A percentile compares a stretch with the other conserved stretches of the same genome.
phyloP scores from a whole-genome alignment of 164 flowering plant species.

The Vitis cinerea region DNA sequence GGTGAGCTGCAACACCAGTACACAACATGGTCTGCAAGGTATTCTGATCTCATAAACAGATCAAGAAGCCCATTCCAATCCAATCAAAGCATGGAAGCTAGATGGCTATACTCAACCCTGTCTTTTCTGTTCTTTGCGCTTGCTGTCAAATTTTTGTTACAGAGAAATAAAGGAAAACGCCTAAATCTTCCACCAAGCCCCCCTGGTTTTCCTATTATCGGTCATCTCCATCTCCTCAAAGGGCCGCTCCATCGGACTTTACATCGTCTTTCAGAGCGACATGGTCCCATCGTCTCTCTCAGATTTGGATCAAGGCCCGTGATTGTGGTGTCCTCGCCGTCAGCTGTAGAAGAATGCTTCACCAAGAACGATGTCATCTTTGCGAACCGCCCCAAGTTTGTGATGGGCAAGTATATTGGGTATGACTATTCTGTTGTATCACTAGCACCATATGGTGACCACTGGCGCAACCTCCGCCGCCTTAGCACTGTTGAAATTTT shows the following conservation, averaged over 20 bases:
- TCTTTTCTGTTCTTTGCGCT: not conserved
- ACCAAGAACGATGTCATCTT: constrained; percentile 9
- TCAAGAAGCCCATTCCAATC: too few relatives aligned
- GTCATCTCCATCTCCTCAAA: not conserved
- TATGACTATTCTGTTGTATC: not conserved
- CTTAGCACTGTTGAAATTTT: constrained; percentile 2
- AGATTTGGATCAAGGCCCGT: not conserved
- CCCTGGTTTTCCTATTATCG: not conserved
- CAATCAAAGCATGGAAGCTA: too few relatives aligned
- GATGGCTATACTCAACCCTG: too few relatives aligned
- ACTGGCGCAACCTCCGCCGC: constrained; percentile 16
- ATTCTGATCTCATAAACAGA: too few relatives aligned
- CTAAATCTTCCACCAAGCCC: constrained; percentile 3
- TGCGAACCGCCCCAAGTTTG: constrained; percentile 6
- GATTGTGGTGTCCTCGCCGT: not conserved
- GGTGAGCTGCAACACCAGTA: too few relatives aligned
- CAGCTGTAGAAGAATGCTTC: constrained; percentile 13
- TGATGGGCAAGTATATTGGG: not conserved
- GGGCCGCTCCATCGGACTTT: not conserved
- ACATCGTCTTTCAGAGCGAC: not conserved
- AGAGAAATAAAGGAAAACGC: not conserved
- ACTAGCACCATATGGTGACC: constrained; percentile 4
- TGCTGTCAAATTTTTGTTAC: not conserved
- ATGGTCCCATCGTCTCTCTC: not conserved
- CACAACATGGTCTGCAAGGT: too few relatives aligned